Evolutionary conservation across 495 filamentous ascomycete species (phyloP).

Genomic region (Xylaria bambusicola): DNA sequence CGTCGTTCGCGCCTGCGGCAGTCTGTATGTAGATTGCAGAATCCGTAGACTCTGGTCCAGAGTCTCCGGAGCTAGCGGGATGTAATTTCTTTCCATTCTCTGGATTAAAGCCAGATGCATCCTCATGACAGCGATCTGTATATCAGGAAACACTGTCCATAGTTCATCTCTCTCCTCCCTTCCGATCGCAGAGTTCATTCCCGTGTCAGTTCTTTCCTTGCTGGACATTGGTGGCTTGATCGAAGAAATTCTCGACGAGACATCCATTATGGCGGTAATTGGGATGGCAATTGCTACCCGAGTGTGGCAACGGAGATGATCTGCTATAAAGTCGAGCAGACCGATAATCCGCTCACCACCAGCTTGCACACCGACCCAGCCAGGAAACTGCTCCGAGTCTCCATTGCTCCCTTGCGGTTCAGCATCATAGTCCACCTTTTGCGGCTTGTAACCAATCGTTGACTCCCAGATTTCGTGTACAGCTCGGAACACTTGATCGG

Average conservation of each 20-base stretch:
- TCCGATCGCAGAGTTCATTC: conserved; percentile 65
- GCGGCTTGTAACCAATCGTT: conserved; percentile 40
- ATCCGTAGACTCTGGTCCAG: conserved; percentile 71
- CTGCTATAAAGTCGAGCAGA: conserved; percentile 60
- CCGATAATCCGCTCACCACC: conserved; percentile 68
- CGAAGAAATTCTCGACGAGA: conserved; percentile 67
- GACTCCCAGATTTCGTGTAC: conserved; percentile 79
- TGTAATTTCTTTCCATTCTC: conserved; percentile 54
- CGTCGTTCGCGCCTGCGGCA: conserved; percentile 58
- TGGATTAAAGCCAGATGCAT: conserved; percentile 55
- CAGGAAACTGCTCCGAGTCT: conserved; percentile 53
- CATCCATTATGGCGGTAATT: conserved; percentile 63
- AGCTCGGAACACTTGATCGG: conserved; percentile 73
- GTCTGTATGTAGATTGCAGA: conserved; percentile 61
- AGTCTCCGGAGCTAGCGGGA: conserved; percentile 58
- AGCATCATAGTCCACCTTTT: conserved; percentile 36
- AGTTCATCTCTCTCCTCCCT: conserved; percentile 78
- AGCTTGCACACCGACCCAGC: conserved; percentile 70
- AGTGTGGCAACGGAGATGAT: conserved; percentile 55
- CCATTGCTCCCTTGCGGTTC: conserved; percentile 47
- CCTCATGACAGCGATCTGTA: conserved; percentile 68
- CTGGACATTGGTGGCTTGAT: conserved; percentile 55
- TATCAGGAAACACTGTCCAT: conserved; percentile 67
- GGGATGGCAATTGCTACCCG: conserved; percentile 63
- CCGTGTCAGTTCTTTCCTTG: conserved; percentile 35